These are phyloP conservation scores for Nannochloropsis limnetica DNA, from an alignment of 352 stramenopile species.

Conservation along the genomic window DNA sequence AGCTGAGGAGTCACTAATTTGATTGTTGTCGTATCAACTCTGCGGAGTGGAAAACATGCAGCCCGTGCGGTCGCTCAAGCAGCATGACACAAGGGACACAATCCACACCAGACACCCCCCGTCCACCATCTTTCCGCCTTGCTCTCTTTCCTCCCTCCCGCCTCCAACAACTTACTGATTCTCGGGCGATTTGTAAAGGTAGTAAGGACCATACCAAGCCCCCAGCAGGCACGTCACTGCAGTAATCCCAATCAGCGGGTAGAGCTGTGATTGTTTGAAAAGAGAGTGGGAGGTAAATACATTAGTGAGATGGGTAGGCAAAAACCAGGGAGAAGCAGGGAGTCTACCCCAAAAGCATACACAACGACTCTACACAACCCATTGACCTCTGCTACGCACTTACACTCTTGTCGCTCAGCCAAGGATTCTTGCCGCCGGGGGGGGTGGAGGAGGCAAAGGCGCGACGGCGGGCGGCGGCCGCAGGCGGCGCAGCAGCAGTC, in stretches of 20 bases:
- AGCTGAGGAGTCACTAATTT: background rate
- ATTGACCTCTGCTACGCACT: background rate
- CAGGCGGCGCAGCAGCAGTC: background rate
- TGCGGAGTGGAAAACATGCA: too few species aligned
- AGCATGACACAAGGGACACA: background rate
- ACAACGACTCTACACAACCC: background rate
- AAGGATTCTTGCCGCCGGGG: background rate
- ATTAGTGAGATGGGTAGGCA: background rate
- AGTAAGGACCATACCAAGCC: background rate
- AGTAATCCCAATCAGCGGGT: background rate
- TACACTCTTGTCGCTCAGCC: conserved; percentile 7
- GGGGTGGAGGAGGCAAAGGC: background rate
- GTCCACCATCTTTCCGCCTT: background rate
- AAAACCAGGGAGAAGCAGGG: background rate
- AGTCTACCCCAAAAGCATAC: background rate
- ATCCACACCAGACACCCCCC: too few species aligned
- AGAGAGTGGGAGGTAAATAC: background rate
- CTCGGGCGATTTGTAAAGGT: background rate
- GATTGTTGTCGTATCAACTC: too few species aligned
- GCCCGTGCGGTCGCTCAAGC: background rate
- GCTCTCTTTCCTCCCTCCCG: background rate
- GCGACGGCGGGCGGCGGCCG: background rate
- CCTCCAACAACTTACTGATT: conserved; percentile 11
- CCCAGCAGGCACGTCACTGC: background rate
- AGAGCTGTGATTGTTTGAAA: background rate